Base-by-base conservation (phyloP, 2,329 filamentous ascomycete species). In the Furcasterigmium sp. region DNA sequence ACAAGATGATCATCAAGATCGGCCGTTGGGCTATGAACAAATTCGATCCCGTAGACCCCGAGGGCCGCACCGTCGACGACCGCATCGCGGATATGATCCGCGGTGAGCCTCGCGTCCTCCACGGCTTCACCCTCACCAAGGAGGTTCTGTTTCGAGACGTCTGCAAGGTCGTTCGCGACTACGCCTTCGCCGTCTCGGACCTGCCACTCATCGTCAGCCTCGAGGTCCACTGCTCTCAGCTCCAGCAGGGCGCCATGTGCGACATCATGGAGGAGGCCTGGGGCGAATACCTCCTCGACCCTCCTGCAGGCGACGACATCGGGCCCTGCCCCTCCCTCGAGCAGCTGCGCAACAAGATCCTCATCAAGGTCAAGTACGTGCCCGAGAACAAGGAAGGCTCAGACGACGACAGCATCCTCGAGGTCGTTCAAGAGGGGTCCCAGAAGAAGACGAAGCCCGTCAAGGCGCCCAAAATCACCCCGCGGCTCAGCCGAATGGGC, bases 171-270 rank as follows among this genome's bases (percentile, higher is more conserved):
- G 91, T 97, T 51, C 73, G 80, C 23, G 79, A 94, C 41, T 78
- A 84, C 55, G 90, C 86, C 1, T 96, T 96, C 55, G 67, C 76
- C 3, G 78, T 72, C 3, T 84, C 78, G 17, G 84, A 91, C 48
- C 69, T 95, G 17, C 91, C 91, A 0, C 71, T 97, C 14, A 91
- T 97, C 47, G 84, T 95, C 54, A 95, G 88, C 57, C 75, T 97
- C 21, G 91, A 97, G 63, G 87, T 96, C 0, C 91, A 97, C 67
- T 89, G 89, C 50, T 74, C 73, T 47, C 66, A 79, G 0, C 76
- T 84, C 43, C 91, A 97, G 63, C 91, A 97, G 60, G 78, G 85
- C 50, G 76, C 84, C 44, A 95, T 97, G 87, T 89, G 95, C 3
- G 76, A 86, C 47, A 95, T 97, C 55, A 96, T 97, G 81, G 76